Base-by-base conservation (phyloP, 441 rosid species). In the Jatropha multifida region DNA sequence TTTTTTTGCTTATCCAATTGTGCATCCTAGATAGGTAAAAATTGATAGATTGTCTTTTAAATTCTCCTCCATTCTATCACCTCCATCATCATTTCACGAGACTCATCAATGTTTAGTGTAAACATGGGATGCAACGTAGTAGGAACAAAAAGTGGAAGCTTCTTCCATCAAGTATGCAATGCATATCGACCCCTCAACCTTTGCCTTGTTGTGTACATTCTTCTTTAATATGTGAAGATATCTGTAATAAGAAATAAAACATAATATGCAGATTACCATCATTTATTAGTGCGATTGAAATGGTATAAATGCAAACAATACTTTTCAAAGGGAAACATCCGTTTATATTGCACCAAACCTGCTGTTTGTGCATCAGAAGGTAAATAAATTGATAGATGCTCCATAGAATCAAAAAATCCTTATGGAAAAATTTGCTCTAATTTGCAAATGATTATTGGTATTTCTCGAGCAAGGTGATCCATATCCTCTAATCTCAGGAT, bases 251-350 rank as follows among this genome's bases (percentile, higher is more conserved):
- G 7, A 10, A 5, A 46, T 2, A 32, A 46, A 46, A 11, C 11
- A 46, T 46, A 46, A 11, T 46, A 5, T 5, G 7, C 0, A 44
- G 10, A 44, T 5, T 44, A 10, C 7, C 7, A 46, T 46, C 11
- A 46, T 5, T 46, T 6, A 46, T 46, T 6, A 3, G 11, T 46
- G 1, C 49, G 49, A 46, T 46, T 5, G 11, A 46, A 46, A 46
- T 46, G 49, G 7, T 46, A 1, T 32, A 5, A 46, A 46, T 5
- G 11, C 0, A 32, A 46, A 5, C 0, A 1, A 5, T 38, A 65
- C 60, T 48, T 52, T 42, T 72, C 59, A 77, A 63, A 54, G 3
- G 66, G 65, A 54, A 71, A 77, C 71, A 71, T 67, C 63, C 63
- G 66, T 18, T n/a, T 18, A 42, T 38, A 78, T n/a, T 67, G 58